phyloP scores from a whole-genome alignment of 768 basidiomycete genomes.

The Auricularia cornea region DNA sequence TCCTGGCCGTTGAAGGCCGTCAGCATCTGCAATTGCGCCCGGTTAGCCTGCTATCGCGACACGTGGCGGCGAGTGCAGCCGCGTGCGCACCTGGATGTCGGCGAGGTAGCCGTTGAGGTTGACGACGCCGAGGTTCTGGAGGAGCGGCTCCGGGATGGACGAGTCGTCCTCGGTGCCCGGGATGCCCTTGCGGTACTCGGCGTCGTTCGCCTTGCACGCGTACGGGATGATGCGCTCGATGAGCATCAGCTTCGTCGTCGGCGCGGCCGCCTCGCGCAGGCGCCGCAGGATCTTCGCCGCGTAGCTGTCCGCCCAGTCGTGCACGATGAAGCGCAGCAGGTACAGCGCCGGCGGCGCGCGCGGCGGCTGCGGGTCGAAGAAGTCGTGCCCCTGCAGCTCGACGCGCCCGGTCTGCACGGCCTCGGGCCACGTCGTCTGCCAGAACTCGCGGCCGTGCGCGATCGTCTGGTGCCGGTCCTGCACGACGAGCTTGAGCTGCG shows the following conservation, averaged over 20 bases:
- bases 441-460: slow-evolving; percentile 33
- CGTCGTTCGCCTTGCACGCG: slow-evolving; percentile 12
- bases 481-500: slow-evolving; percentile 42
- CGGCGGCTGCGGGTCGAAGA: slow-evolving; percentile 19
- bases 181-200: slow-evolving; percentile 8
- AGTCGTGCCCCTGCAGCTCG: slow-evolving; percentile 11
- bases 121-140: slow-evolving; percentile 16
- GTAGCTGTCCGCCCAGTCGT: slow-evolving; percentile 29
- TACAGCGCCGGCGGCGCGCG: slow-evolving; percentile 21
- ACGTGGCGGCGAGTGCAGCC: background rate
- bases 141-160: slow-evolving; percentile 15
- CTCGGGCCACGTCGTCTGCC: slow-evolving; percentile 9
- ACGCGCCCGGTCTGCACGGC: slow-evolving; percentile 10
- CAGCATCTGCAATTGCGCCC: slow-evolving; percentile 21
- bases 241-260: slow-evolving; percentile 19
- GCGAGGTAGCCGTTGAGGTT: slow-evolving; percentile 12
- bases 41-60: background rate
- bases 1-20: slow-evolving; percentile 22
- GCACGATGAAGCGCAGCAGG: slow-evolving; percentile 20
- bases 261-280: slow-evolving; percentile 16
- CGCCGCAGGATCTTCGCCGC: slow-evolving; percentile 17
- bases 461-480: slow-evolving; percentile 53
- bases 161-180: background rate
- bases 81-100: slow-evolving; percentile 10
- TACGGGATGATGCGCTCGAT: slow-evolving; percentile 17